Percentiles rank a stretch among this genome's conserved stretches.
Conservation (phyloP, 176 grass and related monocot genomes). For the Poa annua region DNA sequence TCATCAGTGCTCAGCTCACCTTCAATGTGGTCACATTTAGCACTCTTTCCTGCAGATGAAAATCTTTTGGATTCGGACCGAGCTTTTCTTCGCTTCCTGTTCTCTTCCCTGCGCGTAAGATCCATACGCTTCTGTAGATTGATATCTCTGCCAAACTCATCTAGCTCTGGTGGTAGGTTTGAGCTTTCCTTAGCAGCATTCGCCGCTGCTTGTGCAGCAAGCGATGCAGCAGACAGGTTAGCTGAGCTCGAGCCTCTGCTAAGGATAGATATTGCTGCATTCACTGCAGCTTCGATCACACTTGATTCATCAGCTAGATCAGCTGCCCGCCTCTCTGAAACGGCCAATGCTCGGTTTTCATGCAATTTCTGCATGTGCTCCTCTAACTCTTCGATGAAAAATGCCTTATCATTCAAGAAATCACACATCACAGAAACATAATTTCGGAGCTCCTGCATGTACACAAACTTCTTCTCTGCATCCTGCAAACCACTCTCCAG, state of each 20-base stretch:
- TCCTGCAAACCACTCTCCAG: conserved; percentile 68
- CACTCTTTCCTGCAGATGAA: conserved; percentile 50
- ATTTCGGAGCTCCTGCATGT: conserved; percentile 83
- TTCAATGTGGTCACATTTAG: conserved; percentile 56
- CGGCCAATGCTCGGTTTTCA: conserved; percentile 62
- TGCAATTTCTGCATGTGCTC: conserved; percentile 89
- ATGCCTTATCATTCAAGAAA: conserved; percentile 93
- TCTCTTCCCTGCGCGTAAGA: conserved; percentile 69
- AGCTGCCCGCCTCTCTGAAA: conserved; percentile 69
- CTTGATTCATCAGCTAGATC: conserved; percentile 76
- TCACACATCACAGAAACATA: conserved; percentile 93
- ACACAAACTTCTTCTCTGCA: conserved; percentile 84
- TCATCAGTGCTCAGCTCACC: conserved; percentile 97
- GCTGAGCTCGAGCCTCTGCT: conserved; percentile 65
- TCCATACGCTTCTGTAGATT: conserved; percentile 82
- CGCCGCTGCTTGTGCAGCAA: conserved; percentile 72
- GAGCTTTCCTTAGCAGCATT: conserved; percentile 67
- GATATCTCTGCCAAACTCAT: conserved; percentile 90
- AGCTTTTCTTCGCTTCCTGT: conserved; percentile 65
- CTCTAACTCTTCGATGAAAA: conserved; percentile 90
- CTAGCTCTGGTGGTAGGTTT: conserved; percentile 71
- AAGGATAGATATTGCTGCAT: conserved; percentile 76
- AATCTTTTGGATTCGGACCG: conserved; percentile 70
- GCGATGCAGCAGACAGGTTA: conserved; percentile 69
- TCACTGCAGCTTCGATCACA: conserved; percentile 77